Percentiles rank a stretch among this genome's conserved stretches.
phyloP scores from a whole-genome alignment of 441 rosid genomes.

The Breynia disticha region DNA sequence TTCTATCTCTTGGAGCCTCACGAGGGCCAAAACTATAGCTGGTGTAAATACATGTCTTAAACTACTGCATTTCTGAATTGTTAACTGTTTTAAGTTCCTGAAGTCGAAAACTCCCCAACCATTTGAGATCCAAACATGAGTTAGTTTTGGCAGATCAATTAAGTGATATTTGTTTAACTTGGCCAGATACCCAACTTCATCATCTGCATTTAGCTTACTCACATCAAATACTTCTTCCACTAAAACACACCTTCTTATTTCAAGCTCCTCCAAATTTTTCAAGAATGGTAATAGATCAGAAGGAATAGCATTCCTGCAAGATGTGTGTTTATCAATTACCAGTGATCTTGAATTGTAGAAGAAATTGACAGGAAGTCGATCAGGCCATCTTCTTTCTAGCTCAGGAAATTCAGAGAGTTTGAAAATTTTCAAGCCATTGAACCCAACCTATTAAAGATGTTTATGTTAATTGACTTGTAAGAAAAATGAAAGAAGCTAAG shows the following conservation, averaged over 20 bases:
- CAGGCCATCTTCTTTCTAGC: slow-evolving; percentile 5
- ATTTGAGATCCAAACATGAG: background rate
- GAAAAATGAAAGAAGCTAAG: background rate
- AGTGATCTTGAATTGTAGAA: background rate
- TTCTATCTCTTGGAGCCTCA: slow-evolving; percentile 1
- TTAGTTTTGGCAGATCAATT: slow-evolving; percentile 8
- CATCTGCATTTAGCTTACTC: background rate
- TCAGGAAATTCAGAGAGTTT: slow-evolving; percentile 11
- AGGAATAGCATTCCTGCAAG: slow-evolving; percentile 3
- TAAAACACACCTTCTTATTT: slow-evolving; percentile 4
- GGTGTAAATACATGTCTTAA: slow-evolving; percentile 15
- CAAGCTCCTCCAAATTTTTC: slow-evolving; percentile 1
- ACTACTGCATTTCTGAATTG: slow-evolving; percentile 15
- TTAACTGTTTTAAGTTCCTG: slow-evolving; percentile 2
- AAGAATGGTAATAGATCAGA: slow-evolving; percentile 2
- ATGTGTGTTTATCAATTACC: slow-evolving; percentile 6
- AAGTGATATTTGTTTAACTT: background rate
- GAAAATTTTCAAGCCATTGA: background rate
- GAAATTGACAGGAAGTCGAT: background rate
- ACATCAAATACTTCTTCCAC: slow-evolving; percentile 9
- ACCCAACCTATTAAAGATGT: slow-evolving; percentile 7
- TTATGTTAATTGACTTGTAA: background rate
- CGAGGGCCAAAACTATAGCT: slow-evolving; percentile 8
- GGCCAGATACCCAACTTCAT: background rate
- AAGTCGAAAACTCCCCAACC: background rate